A percentile compares a stretch with the other conserved stretches of the same genome.
phyloP scores from a whole-genome alignment of 75 land plant genomes.

The Pinus taeda region DNA sequence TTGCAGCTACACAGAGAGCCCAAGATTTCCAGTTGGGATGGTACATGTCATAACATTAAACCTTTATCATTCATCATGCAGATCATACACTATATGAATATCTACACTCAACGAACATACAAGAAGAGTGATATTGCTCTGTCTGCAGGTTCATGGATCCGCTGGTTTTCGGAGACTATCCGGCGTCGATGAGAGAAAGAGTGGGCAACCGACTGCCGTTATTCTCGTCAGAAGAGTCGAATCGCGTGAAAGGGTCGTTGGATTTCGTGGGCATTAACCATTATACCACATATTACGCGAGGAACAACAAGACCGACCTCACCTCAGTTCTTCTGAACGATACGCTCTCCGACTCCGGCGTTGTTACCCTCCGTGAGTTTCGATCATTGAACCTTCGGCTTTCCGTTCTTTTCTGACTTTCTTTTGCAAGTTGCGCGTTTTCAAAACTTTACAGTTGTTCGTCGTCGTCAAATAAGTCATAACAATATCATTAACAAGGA shows the following conservation, averaged over 20 bases:
- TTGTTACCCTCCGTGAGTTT: conserved; percentile 44
- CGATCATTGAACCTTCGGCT: too few species aligned
- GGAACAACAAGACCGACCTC: conserved; percentile 23
- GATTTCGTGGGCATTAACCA: conserved; percentile 83
- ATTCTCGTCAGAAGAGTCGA: conserved; percentile 36
- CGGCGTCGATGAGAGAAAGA: conserved; percentile 50
- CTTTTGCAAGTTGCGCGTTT: too few species aligned
- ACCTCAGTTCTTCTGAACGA: conserved; percentile 38
- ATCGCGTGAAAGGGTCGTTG: conserved; percentile 54
- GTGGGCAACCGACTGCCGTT: conserved; percentile 60
- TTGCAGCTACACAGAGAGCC: conserved; percentile 44
- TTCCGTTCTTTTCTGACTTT: background rate
- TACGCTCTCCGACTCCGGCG: conserved; percentile 45
- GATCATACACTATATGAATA: too few species aligned
- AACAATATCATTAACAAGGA: too few species aligned
- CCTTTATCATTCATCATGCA: too few species aligned
- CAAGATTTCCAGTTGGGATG: conserved; percentile 30
- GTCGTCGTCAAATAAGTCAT: too few species aligned
- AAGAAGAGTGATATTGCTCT: too few species aligned
- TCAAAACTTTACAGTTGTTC: too few species aligned
- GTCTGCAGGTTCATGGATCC: conserved; percentile 71
- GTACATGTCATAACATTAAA: conserved; percentile 5
- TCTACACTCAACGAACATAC: too few species aligned
- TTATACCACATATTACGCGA: conserved; percentile 67
- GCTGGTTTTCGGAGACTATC: conserved; percentile 66